Evolutionary conservation across 805 yeast genomes (phyloP), one percentile per base, ranked within the genome.

Genomic region (Scheffersomyces ergatensis): DNA sequence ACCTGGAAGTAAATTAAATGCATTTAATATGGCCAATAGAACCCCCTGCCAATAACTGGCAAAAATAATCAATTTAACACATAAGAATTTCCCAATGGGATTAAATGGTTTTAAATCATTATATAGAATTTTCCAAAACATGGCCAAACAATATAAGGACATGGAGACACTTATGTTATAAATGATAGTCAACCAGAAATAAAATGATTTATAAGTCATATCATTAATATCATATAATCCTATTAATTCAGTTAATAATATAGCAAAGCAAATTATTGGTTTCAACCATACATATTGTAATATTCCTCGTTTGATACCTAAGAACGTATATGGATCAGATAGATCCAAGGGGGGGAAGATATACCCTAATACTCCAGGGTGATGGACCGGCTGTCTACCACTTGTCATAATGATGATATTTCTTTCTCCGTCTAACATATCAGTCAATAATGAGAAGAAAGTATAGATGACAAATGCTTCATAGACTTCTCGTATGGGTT

Each of bases 21-120:
- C 67, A 63, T 75, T 67, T 33, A 84, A 53, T 1, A 79, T 54
- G 4, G 80, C 78, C 34, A 86, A 64, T 1, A 82, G 48, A 7
- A 85, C 65, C 0, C 95, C 89, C 58, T 93, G 99, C 99, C 99
- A 93, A 59, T 89, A 93, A n/a, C 96, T 86, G 18, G 97, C 98
- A 72, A 93, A 93, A 36, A 93, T 90, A 40, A 93, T 89, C 47
- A 89, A 73, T 57, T 93, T 93, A 35, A 93, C 96, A 65, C 97
- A 89, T 30, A 93, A 60, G 59, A 93, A 93, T 63, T 90, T 90
- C 9, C 95, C 89, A 77, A 93, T 82, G 3, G 98, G 98, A 40
- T 87, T 77, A 66, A 83, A 90, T 1, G 83, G 85, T 39, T 68
- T 74, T 49, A 93, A 71, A 52, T 90, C 97, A 2, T 56, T 58